These are phyloP conservation scores for Sanghuangporus sanghuang DNA, from an alignment of 1,284 basidiomycete genomes.

Conservation along the genomic window DNA sequence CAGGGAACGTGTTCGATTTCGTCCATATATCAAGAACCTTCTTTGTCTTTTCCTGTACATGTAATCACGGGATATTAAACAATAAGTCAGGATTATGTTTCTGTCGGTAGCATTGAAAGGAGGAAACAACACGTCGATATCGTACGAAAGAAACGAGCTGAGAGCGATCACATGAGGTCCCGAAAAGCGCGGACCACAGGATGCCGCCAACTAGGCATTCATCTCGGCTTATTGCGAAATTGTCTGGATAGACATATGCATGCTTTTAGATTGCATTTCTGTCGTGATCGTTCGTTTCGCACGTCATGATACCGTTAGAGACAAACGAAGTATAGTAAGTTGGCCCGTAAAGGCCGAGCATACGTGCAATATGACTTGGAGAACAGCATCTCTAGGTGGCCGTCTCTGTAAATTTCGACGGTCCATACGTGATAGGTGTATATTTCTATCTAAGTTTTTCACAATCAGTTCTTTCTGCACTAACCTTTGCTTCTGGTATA, in stretches of 20 bases:
- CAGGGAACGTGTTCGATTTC: slow-evolving; percentile 81
- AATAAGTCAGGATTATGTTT: slow-evolving; percentile 5
- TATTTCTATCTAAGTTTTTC: slow-evolving; percentile 8
- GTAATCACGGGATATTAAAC: slow-evolving; percentile 8
- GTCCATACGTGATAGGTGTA: slow-evolving; percentile 10
- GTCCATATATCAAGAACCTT: slow-evolving; percentile 95
- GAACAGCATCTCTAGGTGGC: slow-evolving; percentile 5
- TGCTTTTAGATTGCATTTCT: not conserved
- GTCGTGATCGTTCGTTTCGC: not conserved
- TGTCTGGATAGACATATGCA: not conserved
- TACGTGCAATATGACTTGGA: slow-evolving; percentile 10
- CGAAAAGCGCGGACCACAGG: not conserved
- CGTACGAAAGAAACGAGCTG: slow-evolving; percentile 1
- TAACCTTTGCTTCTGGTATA: slow-evolving; percentile 75
- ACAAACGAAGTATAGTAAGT: slow-evolving; percentile 2
- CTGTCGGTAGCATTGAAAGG: not conserved
- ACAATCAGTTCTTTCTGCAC: slow-evolving; percentile 32
- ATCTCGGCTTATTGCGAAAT: slow-evolving; percentile 5
- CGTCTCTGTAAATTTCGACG: not conserved
- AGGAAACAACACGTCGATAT: slow-evolving; percentile 5
- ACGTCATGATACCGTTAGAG: not conserved
- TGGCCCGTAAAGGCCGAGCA: slow-evolving; percentile 2
- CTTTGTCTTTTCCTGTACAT: slow-evolving; percentile 83
- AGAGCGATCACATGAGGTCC: slow-evolving; percentile 25
- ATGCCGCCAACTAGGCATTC: not conserved